Evolutionary conservation across 1,139 yeast genomes (phyloP).

Genomic region (Suhomyces yuchorum): DNA sequence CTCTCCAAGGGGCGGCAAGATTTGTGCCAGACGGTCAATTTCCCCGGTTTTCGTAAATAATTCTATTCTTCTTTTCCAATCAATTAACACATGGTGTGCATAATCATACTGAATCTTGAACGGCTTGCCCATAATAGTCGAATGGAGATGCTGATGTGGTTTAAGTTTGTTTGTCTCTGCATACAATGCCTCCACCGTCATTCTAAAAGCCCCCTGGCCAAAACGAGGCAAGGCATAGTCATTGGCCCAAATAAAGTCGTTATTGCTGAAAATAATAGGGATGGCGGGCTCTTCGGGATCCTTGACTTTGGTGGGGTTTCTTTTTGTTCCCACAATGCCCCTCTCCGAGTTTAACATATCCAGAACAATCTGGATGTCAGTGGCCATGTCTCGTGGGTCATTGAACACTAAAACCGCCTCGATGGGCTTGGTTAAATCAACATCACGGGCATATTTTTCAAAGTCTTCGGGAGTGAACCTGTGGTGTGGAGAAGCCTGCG

Average conservation of each 20-base stretch:
- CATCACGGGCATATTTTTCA: constrained; percentile 42
- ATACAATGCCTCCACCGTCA: constrained; percentile 65
- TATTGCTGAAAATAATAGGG: constrained; percentile 83
- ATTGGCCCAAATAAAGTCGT: constrained; percentile 90
- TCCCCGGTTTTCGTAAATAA: not conserved
- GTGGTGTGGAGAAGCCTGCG: constrained; percentile 75
- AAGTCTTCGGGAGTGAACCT: constrained; percentile 52
- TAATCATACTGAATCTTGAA: constrained; percentile 77
- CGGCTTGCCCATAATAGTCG: constrained; percentile 83
- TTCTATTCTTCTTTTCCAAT: constrained; percentile 49
- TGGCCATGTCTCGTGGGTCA: constrained; percentile 89
- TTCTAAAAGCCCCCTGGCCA: constrained; percentile 90
- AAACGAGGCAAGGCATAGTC: constrained; percentile 78
- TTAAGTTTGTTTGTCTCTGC: constrained; percentile 55
- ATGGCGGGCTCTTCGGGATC: constrained; percentile 53
- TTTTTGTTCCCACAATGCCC: constrained; percentile 68
- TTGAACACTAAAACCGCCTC: constrained; percentile 86
- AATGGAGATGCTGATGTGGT: constrained; percentile 41
- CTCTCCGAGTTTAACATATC: constrained; percentile 68
- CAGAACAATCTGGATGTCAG: constrained; percentile 76
- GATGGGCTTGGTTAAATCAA: constrained; percentile 45
- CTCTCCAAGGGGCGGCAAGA: constrained; percentile 41
- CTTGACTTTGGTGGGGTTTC: constrained; percentile 25
- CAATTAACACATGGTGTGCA: constrained; percentile 71
- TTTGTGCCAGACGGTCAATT: constrained; percentile 15